Conservation (phyloP, 1,284 basidiomycete species). For the Austropuccinia psidii region DNA sequence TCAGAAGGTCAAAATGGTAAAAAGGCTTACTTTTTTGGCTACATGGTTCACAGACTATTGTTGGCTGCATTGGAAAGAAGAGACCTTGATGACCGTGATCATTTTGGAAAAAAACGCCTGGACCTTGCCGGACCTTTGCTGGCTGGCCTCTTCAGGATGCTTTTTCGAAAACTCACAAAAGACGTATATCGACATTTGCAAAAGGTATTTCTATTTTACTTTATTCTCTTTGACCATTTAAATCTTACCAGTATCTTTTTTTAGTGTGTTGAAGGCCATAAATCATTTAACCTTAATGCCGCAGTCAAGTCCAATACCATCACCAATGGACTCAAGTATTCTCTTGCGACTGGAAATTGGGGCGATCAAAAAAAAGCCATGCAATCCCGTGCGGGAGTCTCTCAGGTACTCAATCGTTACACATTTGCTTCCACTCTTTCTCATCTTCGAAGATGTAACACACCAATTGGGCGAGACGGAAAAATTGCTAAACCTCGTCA, state of each 20-base stretch:
- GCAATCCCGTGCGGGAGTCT: constrained; percentile 95
- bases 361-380: constrained; percentile 98
- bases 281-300: constrained; percentile 83
- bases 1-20: constrained; percentile 92
- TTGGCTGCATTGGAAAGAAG: constrained; percentile 87
- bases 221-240: constrained; percentile 93
- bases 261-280: constrained; percentile 91
- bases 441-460: constrained; percentile 95
- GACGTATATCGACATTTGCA: constrained; percentile 96
- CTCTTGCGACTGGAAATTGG: constrained; percentile 98
- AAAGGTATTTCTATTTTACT: constrained; percentile 58
- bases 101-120: constrained; percentile 96
- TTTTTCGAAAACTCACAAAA: constrained; percentile 92
- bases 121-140: constrained; percentile 92
- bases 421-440: constrained; percentile 98
- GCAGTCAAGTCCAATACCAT: constrained; percentile 96
- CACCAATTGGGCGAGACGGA: constrained; percentile 93
- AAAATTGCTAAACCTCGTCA: constrained; percentile 99
- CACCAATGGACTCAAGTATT: constrained; percentile 96
- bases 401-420: constrained; percentile 96
- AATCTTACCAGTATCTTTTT: constrained; percentile 91
- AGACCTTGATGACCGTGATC: constrained; percentile 97
- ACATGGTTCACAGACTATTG: constrained; percentile 95
- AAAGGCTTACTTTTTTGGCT: constrained; percentile 99
- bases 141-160: constrained; percentile 84